Percentiles rank a stretch among this genome's conserved stretches.
Evolutionary conservation across 495 filamentous ascomycete genomes (phyloP).

Genomic region (Penicillium chermesinum): DNA sequence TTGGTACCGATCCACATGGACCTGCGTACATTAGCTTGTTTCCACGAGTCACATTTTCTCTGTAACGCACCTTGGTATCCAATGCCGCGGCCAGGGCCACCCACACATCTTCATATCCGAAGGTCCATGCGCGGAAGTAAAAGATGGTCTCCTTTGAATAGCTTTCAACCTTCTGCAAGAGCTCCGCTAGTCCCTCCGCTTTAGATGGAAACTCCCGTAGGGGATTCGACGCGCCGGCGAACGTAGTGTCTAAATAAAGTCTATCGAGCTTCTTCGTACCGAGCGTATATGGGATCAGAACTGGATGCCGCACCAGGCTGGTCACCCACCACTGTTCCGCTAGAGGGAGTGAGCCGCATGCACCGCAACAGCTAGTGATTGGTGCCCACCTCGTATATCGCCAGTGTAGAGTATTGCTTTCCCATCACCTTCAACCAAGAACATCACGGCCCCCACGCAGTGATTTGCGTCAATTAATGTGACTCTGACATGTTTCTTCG

Average conservation of each 20-base stretch:
- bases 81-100: conserved; percentile 69
- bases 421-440: conserved; percentile 72
- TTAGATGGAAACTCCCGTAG: conserved; percentile 51
- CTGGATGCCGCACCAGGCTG: conserved; percentile 61
- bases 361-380: neutral
- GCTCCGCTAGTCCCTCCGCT: conserved; percentile 68
- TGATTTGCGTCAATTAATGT: conserved; percentile 92
- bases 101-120: conserved; percentile 92
- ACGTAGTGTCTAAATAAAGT: conserved; percentile 86
- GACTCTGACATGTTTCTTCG: conserved; percentile 61
- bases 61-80: conserved; percentile 49
- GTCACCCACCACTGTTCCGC: conserved; percentile 66
- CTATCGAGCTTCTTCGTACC: conserved; percentile 64
- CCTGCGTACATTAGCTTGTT: conserved; percentile 32
- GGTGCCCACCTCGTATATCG: conserved; percentile 69
- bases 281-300: conserved; percentile 68
- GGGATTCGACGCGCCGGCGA: conserved; percentile 45
- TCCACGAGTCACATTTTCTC: neutral
- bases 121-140: conserved; percentile 88
- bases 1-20: conserved; percentile 84
- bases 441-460: conserved; percentile 89
- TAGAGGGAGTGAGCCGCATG: conserved; percentile 18
- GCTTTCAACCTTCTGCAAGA: conserved; percentile 59
- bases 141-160: conserved; percentile 77
- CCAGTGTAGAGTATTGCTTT: conserved; percentile 86